Conservation (phyloP, 2,329 filamentous ascomycete species). For the Alternaria sp. region DNA sequence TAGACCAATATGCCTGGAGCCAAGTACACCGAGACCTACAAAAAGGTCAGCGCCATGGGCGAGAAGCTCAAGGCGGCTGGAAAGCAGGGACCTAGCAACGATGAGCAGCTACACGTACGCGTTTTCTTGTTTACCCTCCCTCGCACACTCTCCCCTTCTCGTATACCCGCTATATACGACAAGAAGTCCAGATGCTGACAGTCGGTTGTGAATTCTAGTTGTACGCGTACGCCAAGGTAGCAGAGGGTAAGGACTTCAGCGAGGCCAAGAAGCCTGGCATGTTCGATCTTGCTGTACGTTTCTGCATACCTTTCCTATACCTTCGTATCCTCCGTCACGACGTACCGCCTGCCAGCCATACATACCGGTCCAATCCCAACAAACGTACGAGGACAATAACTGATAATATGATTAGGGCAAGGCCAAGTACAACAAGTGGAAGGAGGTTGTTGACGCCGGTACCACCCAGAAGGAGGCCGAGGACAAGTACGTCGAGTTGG, state of each 20-base stretch:
- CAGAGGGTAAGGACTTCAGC: constrained; percentile 48
- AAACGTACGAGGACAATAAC: neutral
- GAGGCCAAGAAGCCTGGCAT: constrained; percentile 63
- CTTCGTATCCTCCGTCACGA: neutral
- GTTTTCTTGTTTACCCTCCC: neutral
- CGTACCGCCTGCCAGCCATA: neutral
- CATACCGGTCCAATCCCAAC: neutral
- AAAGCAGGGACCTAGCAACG: constrained; percentile 37
- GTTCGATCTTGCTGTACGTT: constrained; percentile 71
- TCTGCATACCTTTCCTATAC: neutral
- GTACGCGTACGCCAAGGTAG: constrained; percentile 57
- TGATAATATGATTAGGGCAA: constrained; percentile 65
- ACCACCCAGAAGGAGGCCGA: constrained; percentile 71
- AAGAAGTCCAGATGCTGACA: neutral
- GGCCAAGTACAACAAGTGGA: constrained; percentile 80
- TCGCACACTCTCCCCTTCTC: neutral
- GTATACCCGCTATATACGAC: neutral
- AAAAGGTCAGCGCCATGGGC: constrained; percentile 40
- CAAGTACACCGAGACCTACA: constrained; percentile 40
- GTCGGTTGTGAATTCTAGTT: constrained; percentile 48
- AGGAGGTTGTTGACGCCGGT: constrained; percentile 70
- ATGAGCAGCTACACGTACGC: constrained; percentile 58
- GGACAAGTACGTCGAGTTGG: constrained; percentile 74
- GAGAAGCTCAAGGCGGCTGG: constrained; percentile 37
- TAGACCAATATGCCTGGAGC: constrained; percentile 34